These are phyloP conservation scores for Spathaspora sp. DNA, from an alignment of 805 yeast species.

Conservation along the genomic window DNA sequence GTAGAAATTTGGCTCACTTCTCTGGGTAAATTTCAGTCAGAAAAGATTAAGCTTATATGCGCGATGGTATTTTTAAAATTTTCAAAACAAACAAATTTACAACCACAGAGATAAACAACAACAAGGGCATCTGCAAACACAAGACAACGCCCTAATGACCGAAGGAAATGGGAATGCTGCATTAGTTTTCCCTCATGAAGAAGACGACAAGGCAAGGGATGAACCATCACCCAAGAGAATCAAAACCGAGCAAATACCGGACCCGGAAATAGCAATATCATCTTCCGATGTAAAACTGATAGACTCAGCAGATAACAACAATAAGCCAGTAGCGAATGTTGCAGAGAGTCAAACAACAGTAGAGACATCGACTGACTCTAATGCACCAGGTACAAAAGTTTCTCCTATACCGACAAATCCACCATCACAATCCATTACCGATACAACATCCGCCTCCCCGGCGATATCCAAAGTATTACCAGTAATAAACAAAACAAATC, in stretches of 20 bases:
- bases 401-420: background rate
- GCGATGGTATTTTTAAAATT: background rate
- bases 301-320: background rate
- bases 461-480: background rate
- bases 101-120: background rate
- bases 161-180: background rate
- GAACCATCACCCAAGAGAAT: background rate
- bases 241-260: background rate
- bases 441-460: too few species aligned
- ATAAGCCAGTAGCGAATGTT: background rate
- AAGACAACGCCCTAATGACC: background rate
- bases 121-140: background rate
- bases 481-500: background rate
- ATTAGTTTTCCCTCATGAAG: background rate
- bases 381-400: background rate
- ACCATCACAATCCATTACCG: background rate
- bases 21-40: too few species aligned
- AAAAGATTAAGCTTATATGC: background rate
- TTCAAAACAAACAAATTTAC: background rate
- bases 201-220: background rate
- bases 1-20: too few species aligned
- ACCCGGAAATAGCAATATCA: background rate
- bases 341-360: background rate
- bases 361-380: background rate
- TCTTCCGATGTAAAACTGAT: background rate